A percentile compares a stretch with the other conserved stretches of the same genome.
These are phyloP conservation scores for Leptographium lundbergii DNA, from an alignment of 2,329 filamentous ascomycete species.

Conservation along the genomic window DNA sequence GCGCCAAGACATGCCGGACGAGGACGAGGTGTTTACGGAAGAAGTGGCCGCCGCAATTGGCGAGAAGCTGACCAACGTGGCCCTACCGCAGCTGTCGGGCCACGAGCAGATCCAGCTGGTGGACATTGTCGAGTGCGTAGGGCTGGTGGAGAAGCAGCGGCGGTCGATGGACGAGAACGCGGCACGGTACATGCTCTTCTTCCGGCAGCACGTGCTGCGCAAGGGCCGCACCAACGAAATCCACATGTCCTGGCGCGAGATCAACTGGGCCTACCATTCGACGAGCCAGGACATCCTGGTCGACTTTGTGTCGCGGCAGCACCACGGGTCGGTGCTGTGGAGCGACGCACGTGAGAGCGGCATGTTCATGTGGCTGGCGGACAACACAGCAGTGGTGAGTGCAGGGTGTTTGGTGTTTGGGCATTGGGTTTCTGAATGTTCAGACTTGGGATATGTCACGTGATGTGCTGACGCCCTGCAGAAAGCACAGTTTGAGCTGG, in stretches of 20 bases:
- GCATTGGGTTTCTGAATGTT: no score
- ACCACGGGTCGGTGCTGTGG: constrained; percentile 72
- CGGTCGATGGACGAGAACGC: constrained; percentile 86
- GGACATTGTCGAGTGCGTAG: constrained; percentile 74
- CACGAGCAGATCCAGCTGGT: constrained; percentile 78
- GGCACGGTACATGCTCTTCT: constrained; percentile 76
- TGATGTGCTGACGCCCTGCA: constrained; percentile 18
- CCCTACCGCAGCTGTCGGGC: constrained; percentile 68
- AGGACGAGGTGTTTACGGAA: constrained; percentile 57
- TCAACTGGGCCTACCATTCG: constrained; percentile 76
- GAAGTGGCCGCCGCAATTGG: constrained; percentile 57
- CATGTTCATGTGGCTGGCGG: constrained; percentile 88
- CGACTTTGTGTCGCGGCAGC: constrained; percentile 70
- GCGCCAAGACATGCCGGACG: constrained; percentile 22
- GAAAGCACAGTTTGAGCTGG: constrained; percentile 71
- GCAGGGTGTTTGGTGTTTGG: not conserved
- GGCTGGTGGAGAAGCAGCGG: constrained; percentile 73
- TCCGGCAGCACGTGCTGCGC: constrained; percentile 65
- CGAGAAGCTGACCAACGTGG: constrained; percentile 61
- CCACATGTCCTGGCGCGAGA: constrained; percentile 64
- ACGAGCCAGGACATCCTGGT: constrained; percentile 78
- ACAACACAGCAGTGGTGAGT: constrained; percentile 60
- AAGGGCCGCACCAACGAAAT: constrained; percentile 52
- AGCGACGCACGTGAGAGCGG: constrained; percentile 74
- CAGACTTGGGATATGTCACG: not conserved